These are phyloP conservation scores for Spergularia bocconei DNA, from an alignment of 148 eudicot species.

Conservation along the genomic window DNA sequence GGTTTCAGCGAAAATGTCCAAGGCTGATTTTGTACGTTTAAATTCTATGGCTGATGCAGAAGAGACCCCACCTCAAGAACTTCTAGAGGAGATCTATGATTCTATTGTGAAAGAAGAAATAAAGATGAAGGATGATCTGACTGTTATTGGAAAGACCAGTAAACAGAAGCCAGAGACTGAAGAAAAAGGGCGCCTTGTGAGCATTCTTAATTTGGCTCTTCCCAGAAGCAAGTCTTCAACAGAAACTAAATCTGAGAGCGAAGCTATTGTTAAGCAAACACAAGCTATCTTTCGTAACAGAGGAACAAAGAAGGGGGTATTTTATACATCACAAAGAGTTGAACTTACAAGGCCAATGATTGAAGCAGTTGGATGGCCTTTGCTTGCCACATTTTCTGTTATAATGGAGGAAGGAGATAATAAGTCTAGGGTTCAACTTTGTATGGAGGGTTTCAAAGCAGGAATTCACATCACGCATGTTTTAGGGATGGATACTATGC, in stretches of 20 bases:
- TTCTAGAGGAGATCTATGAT: constrained; percentile 91
- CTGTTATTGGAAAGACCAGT: constrained; percentile 52
- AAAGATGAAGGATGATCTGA: constrained; percentile 83
- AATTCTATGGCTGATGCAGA: constrained; percentile 79
- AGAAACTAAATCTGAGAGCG: constrained; percentile 79
- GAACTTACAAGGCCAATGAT: constrained; percentile 95
- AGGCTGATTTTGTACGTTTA: constrained; percentile 83
- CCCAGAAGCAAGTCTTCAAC: constrained; percentile 55
- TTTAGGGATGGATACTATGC: constrained; percentile 98
- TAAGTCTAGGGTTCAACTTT: constrained; percentile 73
- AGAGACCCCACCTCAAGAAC: constrained; percentile 77
- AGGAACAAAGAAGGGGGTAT: constrained; percentile 81
- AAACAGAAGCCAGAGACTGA: constrained; percentile 77
- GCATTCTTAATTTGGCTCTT: constrained; percentile 92
- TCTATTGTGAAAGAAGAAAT: constrained; percentile 93
- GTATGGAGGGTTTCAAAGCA: constrained; percentile 97
- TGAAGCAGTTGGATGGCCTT: constrained; percentile 98
- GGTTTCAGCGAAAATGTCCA: constrained; percentile 97
- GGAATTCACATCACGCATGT: constrained; percentile 92
- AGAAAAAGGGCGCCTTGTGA: constrained; percentile 83
- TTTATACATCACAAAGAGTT: constrained; percentile 73
- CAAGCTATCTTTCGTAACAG: constrained; percentile 70
- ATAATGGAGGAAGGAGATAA: constrained; percentile 97
- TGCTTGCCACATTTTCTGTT: constrained; percentile 97
- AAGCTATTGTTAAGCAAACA: constrained; percentile 79